Percentiles rank a stretch among this genome's conserved stretches.
Evolutionary conservation across 1,284 basidiomycete species (phyloP).

Genomic region (Hortiboletus rubellus): DNA sequence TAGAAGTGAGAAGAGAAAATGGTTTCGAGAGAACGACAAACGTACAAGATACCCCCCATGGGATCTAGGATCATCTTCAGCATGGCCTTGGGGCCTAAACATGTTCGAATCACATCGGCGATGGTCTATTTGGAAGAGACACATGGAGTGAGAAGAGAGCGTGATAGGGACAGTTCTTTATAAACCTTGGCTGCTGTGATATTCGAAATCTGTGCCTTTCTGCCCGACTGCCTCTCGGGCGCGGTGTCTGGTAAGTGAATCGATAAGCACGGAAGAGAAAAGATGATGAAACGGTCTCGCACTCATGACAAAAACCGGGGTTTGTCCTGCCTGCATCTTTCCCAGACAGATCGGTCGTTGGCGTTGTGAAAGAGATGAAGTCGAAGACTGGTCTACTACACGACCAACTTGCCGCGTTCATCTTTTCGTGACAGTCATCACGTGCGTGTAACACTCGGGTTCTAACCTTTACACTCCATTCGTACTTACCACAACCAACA

Average conservation of each 20-base stretch:
- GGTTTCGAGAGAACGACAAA: conserved; percentile 17
- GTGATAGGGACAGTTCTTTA: background rate
- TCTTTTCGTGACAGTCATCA: conserved; percentile 4
- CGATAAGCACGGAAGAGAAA: conserved; percentile 10
- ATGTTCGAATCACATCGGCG: conserved; percentile 98
- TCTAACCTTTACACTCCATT: background rate
- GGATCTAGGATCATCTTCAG: conserved; percentile 99
- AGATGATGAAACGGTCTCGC: background rate
- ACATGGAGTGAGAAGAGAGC: background rate
- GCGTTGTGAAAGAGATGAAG: background rate
- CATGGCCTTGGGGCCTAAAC: conserved; percentile 97
- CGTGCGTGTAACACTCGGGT: conserved; percentile 2
- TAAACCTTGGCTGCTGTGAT: conserved; percentile 95
- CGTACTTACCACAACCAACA: background rate
- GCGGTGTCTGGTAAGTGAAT: conserved; percentile 67
- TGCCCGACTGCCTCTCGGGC: conserved; percentile 89
- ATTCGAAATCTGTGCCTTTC: conserved; percentile 97
- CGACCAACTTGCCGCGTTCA: background rate
- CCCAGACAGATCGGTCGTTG: background rate
- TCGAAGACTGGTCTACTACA: too few species aligned
- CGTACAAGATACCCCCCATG: conserved; percentile 94
- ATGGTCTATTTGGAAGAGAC: conserved; percentile 66
- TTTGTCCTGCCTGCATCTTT: conserved; percentile 53
- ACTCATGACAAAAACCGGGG: conserved; percentile 64
- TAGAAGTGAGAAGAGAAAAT: background rate